Evolutionary conservation across 2,329 filamentous ascomycete genomes (phyloP), one percentile per base, ranked within the genome.

Genomic region (Penicillium frequentans): DNA sequence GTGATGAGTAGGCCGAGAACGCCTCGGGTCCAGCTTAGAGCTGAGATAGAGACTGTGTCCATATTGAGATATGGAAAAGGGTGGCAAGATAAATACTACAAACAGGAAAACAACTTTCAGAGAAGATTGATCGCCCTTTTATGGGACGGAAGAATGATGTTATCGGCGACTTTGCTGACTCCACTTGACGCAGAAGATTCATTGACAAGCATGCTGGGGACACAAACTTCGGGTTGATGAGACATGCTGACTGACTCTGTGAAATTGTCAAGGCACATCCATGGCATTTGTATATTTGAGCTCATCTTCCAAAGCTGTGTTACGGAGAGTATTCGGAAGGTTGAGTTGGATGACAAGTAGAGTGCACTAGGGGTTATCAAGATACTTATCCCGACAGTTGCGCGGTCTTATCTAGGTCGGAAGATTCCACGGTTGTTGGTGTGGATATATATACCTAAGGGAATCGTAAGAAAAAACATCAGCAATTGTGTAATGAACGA

Each of bases 121-220:
- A 2, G 21, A 48, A 16, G 27, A 48, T 13, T 14, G 39, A 23
- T 42, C 11, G 39, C 10, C 19, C 39, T 23, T 42, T 24, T 46
- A 48, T 42, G 23, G 21, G 5, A 35, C 19, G 3, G 31, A 24
- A 19, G 9, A 26, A 16, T 9, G 11, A 29, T 8, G 9, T 37
- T 11, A 14, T 24, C 39, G 10, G 19, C 14, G 10, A 21, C n/a
- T 31, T 31, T 56, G 59, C 57, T 62, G 59, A 62, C 59, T 62
- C 49, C 29, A 21, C 53, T 54, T 45, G 21, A 14, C 14, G 19
- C 23, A 16, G 35, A 26, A 23, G 46, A 51, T 51, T 29, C 37
- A 46, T 42, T 13, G 39, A 24, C 21, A 5, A 23, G 14, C 14
- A 27, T 24, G 27, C 5, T 52, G 54, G 54, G 43, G 26, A 52